Conservation (phyloP, 805 yeast genomes). For the Teunomyces aglyptinius region DNA sequence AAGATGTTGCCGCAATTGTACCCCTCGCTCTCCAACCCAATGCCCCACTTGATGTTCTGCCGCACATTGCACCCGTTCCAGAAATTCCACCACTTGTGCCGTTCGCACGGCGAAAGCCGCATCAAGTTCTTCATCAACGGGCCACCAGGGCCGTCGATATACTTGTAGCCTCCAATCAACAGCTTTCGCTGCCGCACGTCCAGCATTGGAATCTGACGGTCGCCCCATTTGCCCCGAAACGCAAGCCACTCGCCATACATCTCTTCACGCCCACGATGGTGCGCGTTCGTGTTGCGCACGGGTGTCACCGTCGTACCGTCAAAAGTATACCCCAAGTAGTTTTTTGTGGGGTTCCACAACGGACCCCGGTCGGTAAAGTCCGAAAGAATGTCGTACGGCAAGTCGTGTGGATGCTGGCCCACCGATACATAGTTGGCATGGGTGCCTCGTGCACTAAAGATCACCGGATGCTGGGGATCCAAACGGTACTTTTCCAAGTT, state of each 20-base stretch:
- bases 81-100: conserved; percentile 91
- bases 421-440: conserved; percentile 96
- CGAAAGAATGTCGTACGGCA: conserved; percentile 85
- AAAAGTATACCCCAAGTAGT: conserved; percentile 77
- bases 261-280: conserved; percentile 51
- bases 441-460: conserved; percentile 92
- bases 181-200: conserved; percentile 87
- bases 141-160: conserved; percentile 91
- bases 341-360: conserved; percentile 88
- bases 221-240: conserved; percentile 90
- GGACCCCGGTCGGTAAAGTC: conserved; percentile 96
- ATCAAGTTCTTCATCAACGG: conserved; percentile 77
- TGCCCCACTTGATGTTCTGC: conserved; percentile 70
- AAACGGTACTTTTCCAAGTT: conserved; percentile 64
- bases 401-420: conserved; percentile 94
- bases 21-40: conserved; percentile 86
- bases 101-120: conserved; percentile 73
- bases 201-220: conserved; percentile 55
- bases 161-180: conserved; percentile 79
- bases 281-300: conserved; percentile 40
- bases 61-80: conserved; percentile 81
- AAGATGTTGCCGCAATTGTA: conserved; percentile 73
- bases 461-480: conserved; percentile 56
- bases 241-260: conserved; percentile 73
- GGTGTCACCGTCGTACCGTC: conserved; percentile 57